These are phyloP conservation scores for Brassica nigra DNA, from an alignment of 345 rosid species.

Conservation along the genomic window DNA sequence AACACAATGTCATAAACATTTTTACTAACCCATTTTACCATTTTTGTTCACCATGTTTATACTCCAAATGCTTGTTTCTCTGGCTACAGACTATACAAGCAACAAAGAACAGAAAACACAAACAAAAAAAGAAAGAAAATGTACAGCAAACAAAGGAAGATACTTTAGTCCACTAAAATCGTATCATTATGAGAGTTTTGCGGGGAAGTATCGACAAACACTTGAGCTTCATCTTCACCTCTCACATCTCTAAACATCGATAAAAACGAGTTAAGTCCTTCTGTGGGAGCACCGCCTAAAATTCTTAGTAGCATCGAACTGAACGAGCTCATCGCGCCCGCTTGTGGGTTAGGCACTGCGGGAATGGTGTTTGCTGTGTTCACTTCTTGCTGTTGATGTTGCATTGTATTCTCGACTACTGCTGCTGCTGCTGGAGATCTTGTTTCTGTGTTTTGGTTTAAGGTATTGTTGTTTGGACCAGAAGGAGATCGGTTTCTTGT, in stretches of 20 bases:
- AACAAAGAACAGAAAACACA: slow-evolving; percentile 10
- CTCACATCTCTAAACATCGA: slow-evolving; percentile 91
- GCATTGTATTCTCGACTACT: slow-evolving; percentile 47
- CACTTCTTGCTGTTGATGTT: slow-evolving; percentile 37
- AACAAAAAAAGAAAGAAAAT: neutral
- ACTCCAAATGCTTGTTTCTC: slow-evolving; percentile 17
- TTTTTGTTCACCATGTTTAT: slow-evolving; percentile 3
- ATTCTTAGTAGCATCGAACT: slow-evolving; percentile 88
- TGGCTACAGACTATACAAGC: slow-evolving; percentile 30
- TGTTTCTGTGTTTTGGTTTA: slow-evolving; percentile 55
- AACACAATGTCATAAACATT: neutral
- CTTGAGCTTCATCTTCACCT: slow-evolving; percentile 73
- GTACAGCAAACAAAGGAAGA: slow-evolving; percentile 13
- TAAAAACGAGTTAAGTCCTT: slow-evolving; percentile 78
- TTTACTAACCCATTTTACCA: neutral
- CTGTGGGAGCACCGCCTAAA: slow-evolving; percentile 94
- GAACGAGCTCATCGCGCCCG: slow-evolving; percentile 78
- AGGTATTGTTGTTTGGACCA: slow-evolving; percentile 44
- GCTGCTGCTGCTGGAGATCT: slow-evolving; percentile 46
- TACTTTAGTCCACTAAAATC: slow-evolving; percentile 26
- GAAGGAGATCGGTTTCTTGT: slow-evolving; percentile 58
- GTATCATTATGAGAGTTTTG: slow-evolving; percentile 33
- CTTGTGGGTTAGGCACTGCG: slow-evolving; percentile 54
- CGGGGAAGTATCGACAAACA: slow-evolving; percentile 32
- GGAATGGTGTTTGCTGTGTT: slow-evolving; percentile 51